phyloP scores from a whole-genome alignment of 345 rosid species.

The Citrus maxima region DNA sequence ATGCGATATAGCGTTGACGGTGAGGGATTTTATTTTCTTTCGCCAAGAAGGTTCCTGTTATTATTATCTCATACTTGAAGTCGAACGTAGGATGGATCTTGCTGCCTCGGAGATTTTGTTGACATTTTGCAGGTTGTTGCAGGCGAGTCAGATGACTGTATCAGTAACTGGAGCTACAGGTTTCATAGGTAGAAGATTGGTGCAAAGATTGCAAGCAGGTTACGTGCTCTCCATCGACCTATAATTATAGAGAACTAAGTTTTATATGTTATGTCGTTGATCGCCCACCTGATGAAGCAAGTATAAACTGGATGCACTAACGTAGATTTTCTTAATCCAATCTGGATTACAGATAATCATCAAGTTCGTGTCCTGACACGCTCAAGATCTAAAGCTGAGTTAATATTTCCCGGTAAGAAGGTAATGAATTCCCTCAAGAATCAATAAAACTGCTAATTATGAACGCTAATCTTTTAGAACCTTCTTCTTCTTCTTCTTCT shows the following conservation, averaged over 20 bases:
- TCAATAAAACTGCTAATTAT: background rate
- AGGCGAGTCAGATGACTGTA: conserved; percentile 70
- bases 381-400: conserved; percentile 75
- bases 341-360: conserved; percentile 58
- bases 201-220: conserved; percentile 83
- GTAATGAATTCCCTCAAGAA: conserved; percentile 40
- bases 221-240: background rate
- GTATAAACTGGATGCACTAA: conserved; percentile 3
- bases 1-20: background rate
- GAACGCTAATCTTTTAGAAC: background rate
- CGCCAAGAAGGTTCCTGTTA: background rate
- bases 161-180: conserved; percentile 95
- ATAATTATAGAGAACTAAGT: background rate
- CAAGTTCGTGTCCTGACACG: conserved; percentile 76
- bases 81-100: background rate
- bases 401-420: conserved; percentile 98
- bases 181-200: conserved; percentile 79
- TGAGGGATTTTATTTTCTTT: background rate
- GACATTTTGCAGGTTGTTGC: conserved; percentile 18
- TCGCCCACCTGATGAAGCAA: background rate
- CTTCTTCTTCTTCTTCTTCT: background rate
- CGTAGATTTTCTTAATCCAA: background rate
- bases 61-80: background rate
- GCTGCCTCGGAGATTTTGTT: conserved; percentile 12
- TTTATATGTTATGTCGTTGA: background rate